These are phyloP conservation scores for Ceratobasidium sp. DNA, from an alignment of 1,284 basidiomycete genomes.

Conservation along the genomic window DNA sequence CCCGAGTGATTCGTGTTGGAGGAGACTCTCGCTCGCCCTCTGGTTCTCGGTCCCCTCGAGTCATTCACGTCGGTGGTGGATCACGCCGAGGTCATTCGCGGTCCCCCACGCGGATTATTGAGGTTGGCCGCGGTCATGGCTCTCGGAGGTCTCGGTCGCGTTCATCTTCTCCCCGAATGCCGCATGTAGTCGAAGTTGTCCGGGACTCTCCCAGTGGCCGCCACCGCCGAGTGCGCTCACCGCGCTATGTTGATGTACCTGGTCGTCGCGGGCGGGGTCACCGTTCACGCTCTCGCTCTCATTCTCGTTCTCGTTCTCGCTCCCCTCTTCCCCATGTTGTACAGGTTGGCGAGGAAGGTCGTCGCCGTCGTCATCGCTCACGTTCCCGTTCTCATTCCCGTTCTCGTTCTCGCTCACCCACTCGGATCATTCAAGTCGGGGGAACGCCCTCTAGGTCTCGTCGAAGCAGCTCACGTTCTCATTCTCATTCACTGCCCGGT, in stretches of 20 bases:
- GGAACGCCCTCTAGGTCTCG: not conserved
- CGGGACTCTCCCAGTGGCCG: constrained; percentile 11
- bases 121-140: not conserved
- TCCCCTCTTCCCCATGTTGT: no score
- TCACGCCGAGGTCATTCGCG: not conserved
- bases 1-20: constrained; percentile 23
- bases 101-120: not conserved
- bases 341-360: no score
- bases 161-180: not conserved
- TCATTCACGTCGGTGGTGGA: not conserved
- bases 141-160: not conserved
- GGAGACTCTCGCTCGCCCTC: not conserved
- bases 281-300: no score
- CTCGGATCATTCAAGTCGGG: not conserved
- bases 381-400: no score
- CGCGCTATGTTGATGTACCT: no score
- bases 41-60: not conserved
- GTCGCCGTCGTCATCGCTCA: no score
- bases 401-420: no score
- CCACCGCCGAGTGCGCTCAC: no score
- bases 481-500: not conserved
- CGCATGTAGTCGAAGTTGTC: constrained; percentile 40
- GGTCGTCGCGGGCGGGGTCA: no score
- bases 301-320: no score
- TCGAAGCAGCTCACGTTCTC: constrained; percentile 12